Base-by-base conservation (phyloP, 73 alveolate species). In the Breviolum minutum region DNA sequence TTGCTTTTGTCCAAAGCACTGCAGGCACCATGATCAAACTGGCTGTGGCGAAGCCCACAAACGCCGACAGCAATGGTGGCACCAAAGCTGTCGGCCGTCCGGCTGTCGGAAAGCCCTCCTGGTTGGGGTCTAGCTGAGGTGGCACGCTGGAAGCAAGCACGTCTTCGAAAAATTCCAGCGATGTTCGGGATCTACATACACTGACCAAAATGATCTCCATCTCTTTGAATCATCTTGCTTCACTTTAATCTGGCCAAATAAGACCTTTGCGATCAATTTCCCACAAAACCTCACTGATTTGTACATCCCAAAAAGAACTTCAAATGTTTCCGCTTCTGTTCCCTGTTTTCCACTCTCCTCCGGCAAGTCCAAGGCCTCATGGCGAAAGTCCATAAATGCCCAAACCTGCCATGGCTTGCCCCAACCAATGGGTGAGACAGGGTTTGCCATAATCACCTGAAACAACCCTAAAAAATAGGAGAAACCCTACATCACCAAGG, bases 1-100 rank as follows among this genome's bases (percentile, higher is more conserved):
- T n/a, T 12, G 63, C 16, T 22, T 63, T 9, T 61, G 5, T 74
- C 24, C 61, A 61, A 26, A 62, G 76, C 62, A 26, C 92, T 6
- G 92, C 92, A 7, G 92, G 92, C 60, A 83, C 76, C 92, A 83
- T 83, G 92, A 83, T 62, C 76, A 61, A 8, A 12, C 76, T 74
- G 13, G 92, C 92, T 74, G 62, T 61, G 26, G 61, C 20, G 26
- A 83, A 61, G 54, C 92, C 92, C 40, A 83, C 26, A 20, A 83
- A n/a, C 62, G 92, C 92, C 9, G 92, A 54, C 68, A 81, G 20
- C 62, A 26, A 7, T 5, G 92, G 92, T 16, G 90, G 71, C 54
- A 81, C 8, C 61, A 48, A 16, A 12, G 40, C 54, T 71, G 10
- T 9, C 32, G 76, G 19, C 71, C 71, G 19, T 26, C 69, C 2